Base-by-base conservation (phyloP, 2,329 filamentous ascomycete genomes). In the Talaromyces sp. region DNA sequence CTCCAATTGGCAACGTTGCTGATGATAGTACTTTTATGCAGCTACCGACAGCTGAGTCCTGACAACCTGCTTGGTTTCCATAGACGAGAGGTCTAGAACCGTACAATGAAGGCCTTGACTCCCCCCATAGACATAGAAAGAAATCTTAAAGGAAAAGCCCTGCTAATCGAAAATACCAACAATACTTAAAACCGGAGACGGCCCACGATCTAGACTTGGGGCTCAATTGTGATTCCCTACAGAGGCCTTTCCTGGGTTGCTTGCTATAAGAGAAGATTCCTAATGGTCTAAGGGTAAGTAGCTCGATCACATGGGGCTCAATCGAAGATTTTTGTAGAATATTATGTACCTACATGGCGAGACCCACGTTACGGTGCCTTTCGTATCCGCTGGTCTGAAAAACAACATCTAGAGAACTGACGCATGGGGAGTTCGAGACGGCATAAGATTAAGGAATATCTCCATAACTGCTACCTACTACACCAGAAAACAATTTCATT, bases 71-170 rank as follows among this genome's bases (percentile, higher is more conserved):
- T 31, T 24, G 27, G 49, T 54, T 54, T 35, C n/a, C 50, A 35
- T 56, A 50, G 43, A 37, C 33, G 33, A 7, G 27, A 61, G 59
- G 45, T 50, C 59, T 61, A 49, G 59, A 61, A 61, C 45, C 27
- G 27, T 31, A 31, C 7, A 31, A 31, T 6, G 1, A 22, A 16
- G 19, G 13, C 43, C 33, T 56, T 6, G 52, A 56, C 52, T 37
- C 52, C 52, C 37, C 52, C 52, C 11, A 31, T 22, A 2, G 24
- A 13, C 39, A 31, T 43, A n/a, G 47, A 41, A 60, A 41, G 14
- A 45, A 59, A 45, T 43, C 0, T 22, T 4, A 35, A 19, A 33
- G 27, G 9, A 19, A 45, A 33, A 24, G 2, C 22, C 22, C 47
- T 50, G 24, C 47, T 50, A 14, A 24, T 24, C 22, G 45, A 16